Evolutionary conservation across 441 rosid genomes (phyloP).

Genomic region (Syzygium syzygioides): DNA sequence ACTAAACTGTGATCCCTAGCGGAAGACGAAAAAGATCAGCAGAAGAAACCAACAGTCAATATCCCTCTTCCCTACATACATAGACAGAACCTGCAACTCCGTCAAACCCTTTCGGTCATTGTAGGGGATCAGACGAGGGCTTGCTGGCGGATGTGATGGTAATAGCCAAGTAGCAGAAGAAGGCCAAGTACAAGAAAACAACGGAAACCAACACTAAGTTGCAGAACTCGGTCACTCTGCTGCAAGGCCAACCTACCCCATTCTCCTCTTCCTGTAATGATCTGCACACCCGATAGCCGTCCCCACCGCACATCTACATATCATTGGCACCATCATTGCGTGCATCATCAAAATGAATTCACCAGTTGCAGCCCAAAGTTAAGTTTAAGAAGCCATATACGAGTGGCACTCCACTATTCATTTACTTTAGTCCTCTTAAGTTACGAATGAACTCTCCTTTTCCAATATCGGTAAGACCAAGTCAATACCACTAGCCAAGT

Average conservation of each 20-base stretch:
- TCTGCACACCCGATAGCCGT: constrained; percentile 38
- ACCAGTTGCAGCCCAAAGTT: neutral
- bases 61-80: neutral
- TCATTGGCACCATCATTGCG: constrained; percentile 43
- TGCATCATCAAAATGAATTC: constrained; percentile 12
- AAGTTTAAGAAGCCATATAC: neutral
- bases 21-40: neutral
- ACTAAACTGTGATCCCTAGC: neutral
- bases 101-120: neutral
- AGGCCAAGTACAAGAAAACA: constrained; percentile 36
- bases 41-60: neutral
- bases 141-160: constrained; percentile 19
- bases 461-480: neutral
- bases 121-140: neutral
- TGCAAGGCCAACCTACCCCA: constrained; percentile 34
- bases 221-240: constrained; percentile 32
- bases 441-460: neutral
- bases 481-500: neutral
- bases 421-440: neutral
- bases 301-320: constrained; percentile 44
- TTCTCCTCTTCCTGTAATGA: constrained; percentile 28
- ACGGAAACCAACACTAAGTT: constrained; percentile 18
- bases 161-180: constrained; percentile 37
- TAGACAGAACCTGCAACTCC: neutral
- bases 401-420: neutral